A percentile compares a stretch with the other conserved stretches of the same genome.
These are phyloP conservation scores for Aspergillus incahuasiensis DNA, from an alignment of 495 filamentous ascomycete genomes.

Conservation along the genomic window DNA sequence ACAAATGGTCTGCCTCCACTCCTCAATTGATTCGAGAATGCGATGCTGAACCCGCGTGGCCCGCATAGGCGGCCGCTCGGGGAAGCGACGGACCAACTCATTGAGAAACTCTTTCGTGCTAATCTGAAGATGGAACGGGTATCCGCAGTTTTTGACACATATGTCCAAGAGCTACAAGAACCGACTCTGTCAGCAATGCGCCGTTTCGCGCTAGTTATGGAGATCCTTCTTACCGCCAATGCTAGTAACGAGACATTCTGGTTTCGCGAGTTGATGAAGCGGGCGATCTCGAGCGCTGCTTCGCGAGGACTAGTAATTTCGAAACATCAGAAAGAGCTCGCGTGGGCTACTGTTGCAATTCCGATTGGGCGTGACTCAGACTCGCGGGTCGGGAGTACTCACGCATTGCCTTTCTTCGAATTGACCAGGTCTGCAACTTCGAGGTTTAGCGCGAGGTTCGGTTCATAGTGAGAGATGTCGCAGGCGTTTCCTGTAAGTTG, in stretches of 20 bases:
- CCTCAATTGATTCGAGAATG: slow-evolving; percentile 95
- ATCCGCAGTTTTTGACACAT: slow-evolving; percentile 99
- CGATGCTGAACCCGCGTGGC: slow-evolving; percentile 81
- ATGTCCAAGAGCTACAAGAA: slow-evolving; percentile 80
- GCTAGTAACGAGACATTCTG: slow-evolving; percentile 90
- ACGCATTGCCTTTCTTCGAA: slow-evolving; percentile 93
- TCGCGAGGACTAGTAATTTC: slow-evolving; percentile 65
- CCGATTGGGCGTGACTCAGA: neutral
- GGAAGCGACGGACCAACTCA: slow-evolving; percentile 93
- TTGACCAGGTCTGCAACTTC: slow-evolving; percentile 97
- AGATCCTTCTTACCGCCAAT: slow-evolving; percentile 51
- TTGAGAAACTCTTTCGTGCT: slow-evolving; percentile 98
- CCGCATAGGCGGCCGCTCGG: slow-evolving; percentile 84
- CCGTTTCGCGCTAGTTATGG: neutral
- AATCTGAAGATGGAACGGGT: slow-evolving; percentile 97
- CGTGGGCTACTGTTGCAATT: neutral
- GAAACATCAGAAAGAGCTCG: slow-evolving; percentile 12
- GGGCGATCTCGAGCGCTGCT: slow-evolving; percentile 90
- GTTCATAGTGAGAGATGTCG: slow-evolving; percentile 93
- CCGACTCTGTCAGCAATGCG: slow-evolving; percentile 22
- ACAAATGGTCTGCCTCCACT: slow-evolving; percentile 98
- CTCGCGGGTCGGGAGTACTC: slow-evolving; percentile 26
- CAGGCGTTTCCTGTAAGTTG: slow-evolving; percentile 69
- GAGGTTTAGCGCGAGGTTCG: slow-evolving; percentile 91
- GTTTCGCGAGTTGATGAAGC: slow-evolving; percentile 92